Conservation (phyloP, 176 grass and related monocot species). For the Secale cereale region DNA sequence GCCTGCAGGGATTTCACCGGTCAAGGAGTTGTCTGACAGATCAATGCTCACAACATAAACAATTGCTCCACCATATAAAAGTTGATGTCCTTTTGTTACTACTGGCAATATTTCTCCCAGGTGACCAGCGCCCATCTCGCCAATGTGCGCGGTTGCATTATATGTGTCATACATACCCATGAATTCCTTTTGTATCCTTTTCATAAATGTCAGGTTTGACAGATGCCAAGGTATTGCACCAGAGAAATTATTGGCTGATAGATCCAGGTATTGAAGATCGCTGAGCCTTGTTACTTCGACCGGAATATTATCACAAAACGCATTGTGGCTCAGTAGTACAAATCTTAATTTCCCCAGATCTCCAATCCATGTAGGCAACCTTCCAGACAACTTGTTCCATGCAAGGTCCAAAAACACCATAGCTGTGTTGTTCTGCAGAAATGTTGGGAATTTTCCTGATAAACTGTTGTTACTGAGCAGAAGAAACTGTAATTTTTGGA, state of each 20-base stretch:
- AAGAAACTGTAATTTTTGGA: background rate
- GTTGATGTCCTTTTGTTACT: constrained; percentile 19
- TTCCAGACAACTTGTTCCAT: background rate
- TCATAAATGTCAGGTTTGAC: too few species aligned
- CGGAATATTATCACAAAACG: background rate
- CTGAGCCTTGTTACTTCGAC: background rate
- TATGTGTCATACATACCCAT: background rate
- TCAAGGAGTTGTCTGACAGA: constrained; percentile 31
- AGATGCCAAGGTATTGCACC: background rate
- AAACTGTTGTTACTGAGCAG: constrained; percentile 25
- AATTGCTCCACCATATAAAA: background rate
- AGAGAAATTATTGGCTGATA: background rate
- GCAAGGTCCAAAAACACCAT: background rate
- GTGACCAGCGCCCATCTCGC: background rate
- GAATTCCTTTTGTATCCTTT: background rate
- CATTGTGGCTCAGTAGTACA: background rate
- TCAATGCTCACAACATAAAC: background rate
- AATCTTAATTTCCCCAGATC: background rate
- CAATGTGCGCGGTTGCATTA: background rate
- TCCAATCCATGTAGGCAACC: background rate
- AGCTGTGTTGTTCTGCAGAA: background rate
- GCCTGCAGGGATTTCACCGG: constrained; percentile 21
- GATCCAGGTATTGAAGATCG: background rate
- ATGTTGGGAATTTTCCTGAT: constrained; percentile 21
- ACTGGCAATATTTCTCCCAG: background rate